Evolutionary conservation across 2,329 filamentous ascomycete species (phyloP), one percentile per base, ranked within the genome.

Genomic region (Aspergillus fumigatus): DNA sequence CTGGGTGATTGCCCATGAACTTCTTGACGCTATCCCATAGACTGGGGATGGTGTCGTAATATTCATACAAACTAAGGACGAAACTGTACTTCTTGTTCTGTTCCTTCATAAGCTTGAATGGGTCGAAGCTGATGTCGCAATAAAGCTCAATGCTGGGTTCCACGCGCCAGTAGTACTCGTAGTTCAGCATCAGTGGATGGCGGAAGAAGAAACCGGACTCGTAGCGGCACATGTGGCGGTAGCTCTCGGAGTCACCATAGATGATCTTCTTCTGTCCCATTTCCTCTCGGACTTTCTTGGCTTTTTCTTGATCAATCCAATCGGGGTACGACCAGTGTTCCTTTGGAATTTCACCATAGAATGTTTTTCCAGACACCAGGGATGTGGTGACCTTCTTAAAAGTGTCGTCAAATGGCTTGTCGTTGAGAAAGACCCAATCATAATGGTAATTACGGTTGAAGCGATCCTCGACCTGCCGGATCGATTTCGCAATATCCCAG

Each of bases 171-270:
- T 99, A 99, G 85, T 91, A 99, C 72, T 99, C 94, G 77, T 96
- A 99, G 73, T 97, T 92, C 74, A 90, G 78, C 90, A 99, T 92
- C 65, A 97, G 79, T 29, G 86, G 84, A 74, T 99, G 94, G 59
- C 89, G 91, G 85, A 97, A 99, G 83, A 99, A 99, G 83, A 99
- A 99, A 41, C 94, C 94, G 7, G 93, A 97, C 77, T 99, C 94
- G 73, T 96, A 99, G 62, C 94, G 90, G 78, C 94, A 99, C 94
- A 99, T 99, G 81, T 99, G 95, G 62, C 94, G 87, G 80, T 99
- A 99, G 79, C 90, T 96, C 77, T 96, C 79, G 10, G 92, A 96
- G 76, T 97, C 94, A 59, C 94, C 94, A 73, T 99, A 99, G 76
- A 99, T 99, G 75, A 99, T 96, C 80, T 97, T 95, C 72, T 88